Evolutionary conservation across 2,329 filamentous ascomycete genomes (phyloP), one percentile per base, ranked within the genome.

Genomic region (Stachybotrys elegans): DNA sequence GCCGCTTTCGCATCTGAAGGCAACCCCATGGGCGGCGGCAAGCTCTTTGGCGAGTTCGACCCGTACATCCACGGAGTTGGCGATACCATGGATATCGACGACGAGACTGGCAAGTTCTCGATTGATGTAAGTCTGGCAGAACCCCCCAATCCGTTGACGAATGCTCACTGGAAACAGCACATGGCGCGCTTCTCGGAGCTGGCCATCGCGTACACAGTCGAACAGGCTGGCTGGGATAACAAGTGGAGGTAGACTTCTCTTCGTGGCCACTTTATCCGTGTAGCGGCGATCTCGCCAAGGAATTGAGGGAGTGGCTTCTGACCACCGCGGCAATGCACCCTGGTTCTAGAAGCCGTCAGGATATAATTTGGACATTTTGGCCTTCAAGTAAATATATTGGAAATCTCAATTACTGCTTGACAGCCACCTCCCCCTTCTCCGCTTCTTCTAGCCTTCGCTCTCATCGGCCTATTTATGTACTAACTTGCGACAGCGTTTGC

Each of bases 111-210:
- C 2, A 50, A 57, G 16, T 69, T 68, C 45, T 69, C 66, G 2
- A 44, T 69, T 14, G 60, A 68, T 9, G 63, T 62, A 51, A 53
- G 59, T 57, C n/a, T n/a, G n/a, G n/a, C n/a, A n/a, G n/a, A n/a
- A 43, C 21, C 17, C 13, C 13, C 22, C 11, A 22, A 14, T 27
- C n/a, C 31, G 12, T 17, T 4, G 7, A 39, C 5, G 20, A 5
- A 9, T 43, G n/a, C 48, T 59, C 32, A 57, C 37, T 7, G 1
- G 5, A 29, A 12, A n/a, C 25, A 65, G 60, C 65, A 68, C 27
- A 67, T 67, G 63, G 64, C 65, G 3, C 56, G 62, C n/a, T 68
- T 68, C 47, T 59, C 63, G 0, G 64, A 67, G 50, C 55, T 68
- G 43, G 65, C 65, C 0, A 62, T 68, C 38, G 65, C 65, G 2